Conservation (phyloP, 345 rosid genomes). For the Populus pruinosa region DNA sequence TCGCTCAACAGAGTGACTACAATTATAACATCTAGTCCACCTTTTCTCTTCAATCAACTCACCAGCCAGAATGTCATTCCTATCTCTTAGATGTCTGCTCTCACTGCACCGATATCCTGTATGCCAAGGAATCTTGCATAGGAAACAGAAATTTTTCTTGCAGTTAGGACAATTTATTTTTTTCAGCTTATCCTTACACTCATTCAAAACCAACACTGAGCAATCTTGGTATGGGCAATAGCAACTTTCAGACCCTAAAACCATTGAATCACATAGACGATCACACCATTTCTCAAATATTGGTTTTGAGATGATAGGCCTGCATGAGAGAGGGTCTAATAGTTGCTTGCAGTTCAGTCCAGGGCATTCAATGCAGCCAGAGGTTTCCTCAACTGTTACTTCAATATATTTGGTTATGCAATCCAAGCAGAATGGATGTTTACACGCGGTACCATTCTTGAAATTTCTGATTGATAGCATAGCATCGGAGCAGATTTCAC, state of each 20-base stretch:
- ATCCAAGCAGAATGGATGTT: constrained; percentile 28
- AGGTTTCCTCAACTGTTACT: constrained; percentile 19
- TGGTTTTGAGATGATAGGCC: constrained; percentile 16
- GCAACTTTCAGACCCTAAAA: constrained; percentile 15
- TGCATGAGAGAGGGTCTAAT: constrained; percentile 29
- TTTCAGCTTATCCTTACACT: constrained; percentile 26
- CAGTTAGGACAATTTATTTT: constrained; percentile 28
- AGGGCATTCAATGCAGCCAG: constrained; percentile 23
- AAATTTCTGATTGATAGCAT: constrained; percentile 16
- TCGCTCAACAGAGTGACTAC: constrained; percentile 29
- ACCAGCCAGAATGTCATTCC: constrained; percentile 25
- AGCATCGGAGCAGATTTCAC: constrained; percentile 32
- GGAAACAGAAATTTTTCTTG: constrained; percentile 26
- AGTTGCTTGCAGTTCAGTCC: constrained; percentile 21
- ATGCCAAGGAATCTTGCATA: constrained; percentile 32
- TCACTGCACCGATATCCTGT: constrained; percentile 29
- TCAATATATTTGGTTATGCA: constrained; percentile 28
- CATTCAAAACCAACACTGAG: constrained; percentile 26
- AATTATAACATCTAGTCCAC: constrained; percentile 31
- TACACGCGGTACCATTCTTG: constrained; percentile 17
- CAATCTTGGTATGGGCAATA: constrained; percentile 35
- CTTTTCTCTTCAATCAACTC: constrained; percentile 21
- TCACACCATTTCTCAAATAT: constrained; percentile 31
- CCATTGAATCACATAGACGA: constrained; percentile 17
- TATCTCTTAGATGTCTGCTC: constrained; percentile 16